Base-by-base conservation (phyloP, 2,329 filamentous ascomycete species). In the Phaeosphaeriaceae sp. region DNA sequence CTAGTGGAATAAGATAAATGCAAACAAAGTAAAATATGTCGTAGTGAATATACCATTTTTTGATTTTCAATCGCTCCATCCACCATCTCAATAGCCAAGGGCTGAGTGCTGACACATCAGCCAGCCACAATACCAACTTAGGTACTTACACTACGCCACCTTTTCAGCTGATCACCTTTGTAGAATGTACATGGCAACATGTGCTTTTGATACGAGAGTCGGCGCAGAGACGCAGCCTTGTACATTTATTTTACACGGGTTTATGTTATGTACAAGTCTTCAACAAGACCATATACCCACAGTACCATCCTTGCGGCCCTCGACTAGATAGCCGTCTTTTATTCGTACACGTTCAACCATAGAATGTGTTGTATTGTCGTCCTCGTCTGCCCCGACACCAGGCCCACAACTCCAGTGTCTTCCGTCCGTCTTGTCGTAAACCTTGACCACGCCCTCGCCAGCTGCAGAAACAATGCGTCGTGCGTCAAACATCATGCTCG, bases 341-440 rank as follows among this genome's bases (percentile, higher is more conserved):
- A 97, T 87, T 58, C 92, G 84, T 49, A 97, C 93, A 51, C 84
- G 85, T 75, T 97, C 92, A 16, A 99, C 87, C 4, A 73, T 64
- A 0, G 71, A 64, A 8, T 72, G 57, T 17, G 50, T 82, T 61
- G 84, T 86, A 11, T 82, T 84, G 48, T 85, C 82, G 43, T 88
- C 86, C 16, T 86, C 84, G 50, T 87, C 87, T 9, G 76, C 72
- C 3, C 81, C 82, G 39, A 89, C 85, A 29, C 92, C 93, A 2
- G 91, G 87, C 44, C 94, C 94, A 74, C 92, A 97, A 73, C 96
- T 91, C 94, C 94, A 99, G 74, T 97, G 94, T 53, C 90, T 81
- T 33, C 92, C 92, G 70, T 99, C 94, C 3, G 91, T 87, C 81
- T 97, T 97, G 77, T 99, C 94, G 77, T 97, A 99, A 51, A 99